phyloP scores from a whole-genome alignment of 164 flowering plant species.

The Chloranthus sessilifolius region DNA sequence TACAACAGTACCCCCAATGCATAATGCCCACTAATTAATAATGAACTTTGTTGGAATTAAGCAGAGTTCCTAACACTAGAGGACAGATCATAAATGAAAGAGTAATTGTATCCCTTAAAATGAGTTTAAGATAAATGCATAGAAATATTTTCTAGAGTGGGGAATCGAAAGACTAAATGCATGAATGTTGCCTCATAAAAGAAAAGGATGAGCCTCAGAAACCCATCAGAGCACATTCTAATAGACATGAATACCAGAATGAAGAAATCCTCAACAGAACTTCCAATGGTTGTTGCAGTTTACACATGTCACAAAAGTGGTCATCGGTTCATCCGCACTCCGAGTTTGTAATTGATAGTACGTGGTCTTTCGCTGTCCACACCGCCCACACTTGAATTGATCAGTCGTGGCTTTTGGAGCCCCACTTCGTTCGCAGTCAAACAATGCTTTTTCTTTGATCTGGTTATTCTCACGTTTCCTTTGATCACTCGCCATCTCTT shows the following conservation, averaged over 20 bases:
- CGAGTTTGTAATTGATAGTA: slow-evolving; percentile 93
- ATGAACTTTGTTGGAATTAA: too few species aligned
- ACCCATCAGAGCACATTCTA: slow-evolving; percentile 13
- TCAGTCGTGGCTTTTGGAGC: slow-evolving; percentile 68
- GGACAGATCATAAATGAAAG: too few species aligned
- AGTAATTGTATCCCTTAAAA: not conserved
- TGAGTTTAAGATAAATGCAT: slow-evolving; percentile 1
- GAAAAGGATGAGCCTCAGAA: slow-evolving; percentile 4
- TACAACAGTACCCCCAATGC: too few species aligned
- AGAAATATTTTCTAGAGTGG: not conserved
- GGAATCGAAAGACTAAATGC: slow-evolving; percentile 2
- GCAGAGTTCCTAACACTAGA: too few species aligned
- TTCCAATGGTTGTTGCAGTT: slow-evolving; percentile 95
- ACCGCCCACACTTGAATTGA: slow-evolving; percentile 83
- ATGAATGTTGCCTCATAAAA: slow-evolving; percentile 8
- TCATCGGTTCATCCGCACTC: slow-evolving; percentile 99
- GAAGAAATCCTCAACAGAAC: slow-evolving; percentile 42
- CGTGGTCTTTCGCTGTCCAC: slow-evolving; percentile 75
- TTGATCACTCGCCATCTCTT: slow-evolving; percentile 88
- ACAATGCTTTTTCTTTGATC: slow-evolving; percentile 67
- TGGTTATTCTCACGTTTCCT: slow-evolving; percentile 50
- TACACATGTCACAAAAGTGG: slow-evolving; percentile 80
- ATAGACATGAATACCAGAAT: slow-evolving; percentile 8
- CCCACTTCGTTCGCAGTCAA: slow-evolving; percentile 67
- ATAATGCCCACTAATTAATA: too few species aligned